Evolutionary conservation across 2,329 filamentous ascomycete species (phyloP).

Genomic region (Cytospora schulzeri): DNA sequence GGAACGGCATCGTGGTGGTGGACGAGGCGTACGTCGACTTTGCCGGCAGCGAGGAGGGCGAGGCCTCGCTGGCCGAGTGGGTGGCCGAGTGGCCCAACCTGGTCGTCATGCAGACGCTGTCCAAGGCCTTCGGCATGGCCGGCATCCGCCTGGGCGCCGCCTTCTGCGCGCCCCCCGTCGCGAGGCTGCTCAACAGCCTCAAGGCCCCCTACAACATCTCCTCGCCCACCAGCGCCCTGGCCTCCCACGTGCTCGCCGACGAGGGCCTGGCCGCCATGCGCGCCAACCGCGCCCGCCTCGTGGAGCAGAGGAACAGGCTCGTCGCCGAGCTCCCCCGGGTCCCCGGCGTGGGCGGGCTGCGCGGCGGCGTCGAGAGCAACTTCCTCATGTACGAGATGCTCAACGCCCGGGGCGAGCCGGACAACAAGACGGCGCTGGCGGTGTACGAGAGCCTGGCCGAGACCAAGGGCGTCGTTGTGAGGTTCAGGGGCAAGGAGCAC

Average conservation of each 20-base stretch:
- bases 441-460: constrained; percentile 87
- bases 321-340: constrained; percentile 73
- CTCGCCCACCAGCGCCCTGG: constrained; percentile 82
- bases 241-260: constrained; percentile 68
- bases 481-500: constrained; percentile 90
- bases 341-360: constrained; percentile 75
- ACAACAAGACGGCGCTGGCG: constrained; percentile 75
- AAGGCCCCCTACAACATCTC: constrained; percentile 97
- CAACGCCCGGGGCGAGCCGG: constrained; percentile 69
- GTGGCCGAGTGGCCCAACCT: constrained; percentile 92
- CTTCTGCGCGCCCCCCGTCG: constrained; percentile 76
- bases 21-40: constrained; percentile 98
- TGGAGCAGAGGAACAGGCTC: constrained; percentile 77
- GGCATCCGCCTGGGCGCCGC: constrained; percentile 88
- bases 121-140: constrained; percentile 94
- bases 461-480: constrained; percentile 83
- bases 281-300: constrained; percentile 67
- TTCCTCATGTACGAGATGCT: constrained; percentile 91
- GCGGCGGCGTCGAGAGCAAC: constrained; percentile 81
- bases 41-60: constrained; percentile 56
- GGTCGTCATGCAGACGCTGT: constrained; percentile 97
- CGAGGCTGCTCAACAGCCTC: constrained; percentile 80
- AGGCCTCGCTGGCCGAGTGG: constrained; percentile 83
- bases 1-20: constrained; percentile 92
- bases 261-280: constrained; percentile 74